A percentile compares a stretch with the other conserved stretches of the same genome.
Conservation (phyloP, 495 filamentous ascomycete genomes). For the Neurospora tetrasperma region DNA sequence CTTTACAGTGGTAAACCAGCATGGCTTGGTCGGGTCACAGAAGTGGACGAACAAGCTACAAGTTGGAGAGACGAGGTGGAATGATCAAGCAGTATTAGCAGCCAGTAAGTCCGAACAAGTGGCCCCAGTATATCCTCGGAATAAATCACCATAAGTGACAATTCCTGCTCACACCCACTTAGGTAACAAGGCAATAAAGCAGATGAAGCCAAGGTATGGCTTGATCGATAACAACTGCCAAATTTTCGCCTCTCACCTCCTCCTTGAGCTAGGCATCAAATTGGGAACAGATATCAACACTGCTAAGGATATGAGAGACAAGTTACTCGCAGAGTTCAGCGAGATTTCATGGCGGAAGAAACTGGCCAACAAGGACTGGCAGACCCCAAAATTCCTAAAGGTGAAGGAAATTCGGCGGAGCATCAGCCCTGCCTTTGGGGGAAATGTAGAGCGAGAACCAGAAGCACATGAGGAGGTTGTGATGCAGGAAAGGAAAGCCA, state of each 20-base stretch:
- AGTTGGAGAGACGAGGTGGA: constrained; percentile 36
- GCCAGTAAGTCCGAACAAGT: constrained; percentile 20
- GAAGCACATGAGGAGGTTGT: not conserved
- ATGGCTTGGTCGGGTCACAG: not conserved
- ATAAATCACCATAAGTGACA: not conserved
- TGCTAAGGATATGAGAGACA: not conserved
- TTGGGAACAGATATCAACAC: not conserved
- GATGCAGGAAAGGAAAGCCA: not conserved
- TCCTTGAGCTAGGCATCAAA: not conserved
- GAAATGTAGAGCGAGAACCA: not conserved
- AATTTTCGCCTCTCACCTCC: constrained; percentile 23
- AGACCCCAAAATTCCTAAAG: not conserved
- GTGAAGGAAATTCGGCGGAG: not conserved
- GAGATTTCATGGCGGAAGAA: not conserved
- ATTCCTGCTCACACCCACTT: not conserved
- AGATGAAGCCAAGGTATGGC: constrained; percentile 36
- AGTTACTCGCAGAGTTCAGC: not conserved
- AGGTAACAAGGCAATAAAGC: constrained; percentile 35
- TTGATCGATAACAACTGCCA: constrained; percentile 42
- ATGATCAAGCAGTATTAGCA: constrained; percentile 35
- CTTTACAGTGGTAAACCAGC: not conserved
- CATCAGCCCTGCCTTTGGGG: not conserved
- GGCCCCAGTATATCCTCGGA: not conserved
- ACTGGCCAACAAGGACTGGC: not conserved
- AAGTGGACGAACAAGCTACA: constrained; percentile 21